These are phyloP conservation scores for Ampelocalamus luodianensis DNA, from an alignment of 176 grass and related monocot genomes.

Conservation along the genomic window DNA sequence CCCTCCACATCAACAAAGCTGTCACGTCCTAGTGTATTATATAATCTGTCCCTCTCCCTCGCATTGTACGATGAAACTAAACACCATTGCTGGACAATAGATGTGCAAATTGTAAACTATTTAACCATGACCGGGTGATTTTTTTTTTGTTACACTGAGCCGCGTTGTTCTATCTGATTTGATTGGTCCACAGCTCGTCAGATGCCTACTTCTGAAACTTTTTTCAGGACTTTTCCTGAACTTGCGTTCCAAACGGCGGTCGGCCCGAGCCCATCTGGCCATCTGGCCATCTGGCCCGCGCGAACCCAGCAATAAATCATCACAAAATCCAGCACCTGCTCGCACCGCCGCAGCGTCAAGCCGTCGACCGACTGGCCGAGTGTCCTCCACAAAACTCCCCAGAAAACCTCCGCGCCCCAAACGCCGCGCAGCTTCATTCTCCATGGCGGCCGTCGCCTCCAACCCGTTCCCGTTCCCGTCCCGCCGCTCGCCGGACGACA, in stretches of 20 bases:
- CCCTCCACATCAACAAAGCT: neutral
- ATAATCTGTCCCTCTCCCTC: neutral
- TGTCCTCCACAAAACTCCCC: too few species aligned
- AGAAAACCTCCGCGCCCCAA: too few species aligned
- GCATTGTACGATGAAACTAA: neutral
- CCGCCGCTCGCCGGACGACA: conserved; percentile 73
- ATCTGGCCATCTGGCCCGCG: neutral
- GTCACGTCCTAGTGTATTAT: conserved; percentile 37
- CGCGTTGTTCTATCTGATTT: neutral
- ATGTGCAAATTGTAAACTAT: neutral
- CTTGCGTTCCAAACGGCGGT: neutral
- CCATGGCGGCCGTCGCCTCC: conserved; percentile 58
- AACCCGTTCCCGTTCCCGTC: conserved; percentile 54
- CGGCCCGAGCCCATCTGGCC: neutral
- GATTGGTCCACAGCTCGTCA: neutral
- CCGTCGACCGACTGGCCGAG: too few species aligned
- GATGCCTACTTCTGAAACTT: neutral
- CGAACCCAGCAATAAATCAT: neutral
- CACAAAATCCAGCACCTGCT: conserved; percentile 34
- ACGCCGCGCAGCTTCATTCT: neutral
- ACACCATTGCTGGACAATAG: neutral
- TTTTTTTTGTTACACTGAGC: too few species aligned
- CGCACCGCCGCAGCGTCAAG: conserved; percentile 23
- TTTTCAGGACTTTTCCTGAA: neutral
- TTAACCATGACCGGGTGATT: neutral